These are phyloP conservation scores for Candida hungchunana DNA, from an alignment of 805 yeast genomes.

Conservation along the genomic window DNA sequence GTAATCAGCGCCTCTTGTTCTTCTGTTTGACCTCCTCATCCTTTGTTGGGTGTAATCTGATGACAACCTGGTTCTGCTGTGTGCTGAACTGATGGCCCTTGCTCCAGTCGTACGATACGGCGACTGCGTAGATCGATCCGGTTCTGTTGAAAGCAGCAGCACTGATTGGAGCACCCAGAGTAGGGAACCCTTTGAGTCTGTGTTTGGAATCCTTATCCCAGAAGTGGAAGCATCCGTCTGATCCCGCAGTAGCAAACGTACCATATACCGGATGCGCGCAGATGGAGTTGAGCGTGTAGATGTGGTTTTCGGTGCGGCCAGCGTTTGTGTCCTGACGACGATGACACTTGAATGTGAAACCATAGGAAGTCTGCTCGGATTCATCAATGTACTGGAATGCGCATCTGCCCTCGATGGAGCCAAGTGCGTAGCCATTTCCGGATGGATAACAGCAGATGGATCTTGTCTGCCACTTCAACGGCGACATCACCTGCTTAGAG, in stretches of 20 bases:
- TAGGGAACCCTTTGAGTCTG: slow-evolving; percentile 76
- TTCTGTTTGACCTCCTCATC: slow-evolving; percentile 77
- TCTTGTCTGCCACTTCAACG: slow-evolving; percentile 87
- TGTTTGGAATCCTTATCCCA: slow-evolving; percentile 96
- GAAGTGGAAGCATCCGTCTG: slow-evolving; percentile 89
- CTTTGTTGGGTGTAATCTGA: slow-evolving; percentile 78
- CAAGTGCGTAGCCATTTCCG: slow-evolving; percentile 90
- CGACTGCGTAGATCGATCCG: slow-evolving; percentile 87
- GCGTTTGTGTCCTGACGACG: slow-evolving; percentile 59
- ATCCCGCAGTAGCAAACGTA: slow-evolving; percentile 89
- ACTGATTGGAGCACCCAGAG: slow-evolving; percentile 62
- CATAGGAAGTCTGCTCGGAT: slow-evolving; percentile 60
- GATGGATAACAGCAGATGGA: slow-evolving; percentile 79
- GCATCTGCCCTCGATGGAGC: slow-evolving; percentile 93
- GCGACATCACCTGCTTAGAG: slow-evolving; percentile 68
- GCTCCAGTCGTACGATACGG: slow-evolving; percentile 92
- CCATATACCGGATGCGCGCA: slow-evolving; percentile 87
- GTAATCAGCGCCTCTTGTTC: slow-evolving; percentile 29
- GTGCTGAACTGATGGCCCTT: slow-evolving; percentile 80
- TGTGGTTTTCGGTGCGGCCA: slow-evolving; percentile 53
- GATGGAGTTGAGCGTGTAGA: slow-evolving; percentile 77
- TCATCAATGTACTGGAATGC: slow-evolving; percentile 91
- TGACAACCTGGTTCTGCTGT: slow-evolving; percentile 66
- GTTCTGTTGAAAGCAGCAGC: slow-evolving; percentile 76
- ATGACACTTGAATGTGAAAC: slow-evolving; percentile 94